Evolutionary conservation across 257 asterid species (phyloP).

Genomic region (Solanum chmielewskii): DNA sequence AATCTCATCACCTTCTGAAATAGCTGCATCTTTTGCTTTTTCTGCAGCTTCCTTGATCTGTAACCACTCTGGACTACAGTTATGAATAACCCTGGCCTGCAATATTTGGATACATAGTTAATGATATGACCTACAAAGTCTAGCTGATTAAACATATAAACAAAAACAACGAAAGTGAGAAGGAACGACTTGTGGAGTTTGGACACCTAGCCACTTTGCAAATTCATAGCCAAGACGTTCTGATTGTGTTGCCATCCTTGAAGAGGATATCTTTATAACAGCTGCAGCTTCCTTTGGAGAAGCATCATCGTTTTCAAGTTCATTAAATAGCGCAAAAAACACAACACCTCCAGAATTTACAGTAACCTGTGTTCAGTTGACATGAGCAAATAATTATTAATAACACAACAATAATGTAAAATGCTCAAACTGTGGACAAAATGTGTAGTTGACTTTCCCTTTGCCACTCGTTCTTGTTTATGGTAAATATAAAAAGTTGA

Average conservation of each 20-base stretch:
- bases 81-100: slow-evolving; percentile 94
- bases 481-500: not conserved
- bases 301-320: slow-evolving; percentile 58
- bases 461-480: not conserved
- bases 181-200: slow-evolving; percentile 88
- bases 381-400: slow-evolving; percentile 6
- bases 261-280: slow-evolving; percentile 90
- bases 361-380: slow-evolving; percentile 55
- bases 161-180: slow-evolving; percentile 12
- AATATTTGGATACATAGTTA: not conserved
- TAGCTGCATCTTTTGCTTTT: slow-evolving; percentile 70
- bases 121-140: not conserved
- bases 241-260: slow-evolving; percentile 99
- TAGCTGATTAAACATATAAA: not conserved
- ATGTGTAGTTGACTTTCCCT: not conserved
- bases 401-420: slow-evolving; percentile 2
- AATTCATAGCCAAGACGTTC: slow-evolving; percentile 97
- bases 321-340: slow-evolving; percentile 81
- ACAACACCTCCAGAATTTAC: slow-evolving; percentile 99
- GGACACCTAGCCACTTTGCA: slow-evolving; percentile 99
- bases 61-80: slow-evolving; percentile 81
- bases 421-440: not conserved
- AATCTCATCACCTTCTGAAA: slow-evolving; percentile 68
- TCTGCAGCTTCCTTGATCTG: slow-evolving; percentile 91
- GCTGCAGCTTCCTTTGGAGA: slow-evolving; percentile 84